Evolutionary conservation across 2,329 filamentous ascomycete genomes (phyloP).

Genomic region (Didymella sp.): DNA sequence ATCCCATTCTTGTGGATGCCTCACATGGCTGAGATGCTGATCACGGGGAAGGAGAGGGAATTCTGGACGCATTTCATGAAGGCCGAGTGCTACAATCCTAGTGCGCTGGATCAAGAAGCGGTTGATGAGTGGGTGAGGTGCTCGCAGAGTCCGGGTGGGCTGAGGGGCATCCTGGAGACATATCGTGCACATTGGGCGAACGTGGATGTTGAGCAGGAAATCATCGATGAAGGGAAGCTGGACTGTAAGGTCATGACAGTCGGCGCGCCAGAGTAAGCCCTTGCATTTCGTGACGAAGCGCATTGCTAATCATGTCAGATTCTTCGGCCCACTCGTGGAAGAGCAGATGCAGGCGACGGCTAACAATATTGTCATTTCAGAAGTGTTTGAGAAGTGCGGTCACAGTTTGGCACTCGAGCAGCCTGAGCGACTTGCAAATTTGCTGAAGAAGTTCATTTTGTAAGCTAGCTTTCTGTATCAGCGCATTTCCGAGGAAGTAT

Average conservation of each 20-base stretch:
- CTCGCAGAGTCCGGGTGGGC: conserved; percentile 28
- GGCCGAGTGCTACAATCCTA: conserved; percentile 51
- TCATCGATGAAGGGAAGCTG: conserved; percentile 24
- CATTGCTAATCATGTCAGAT: conserved; percentile 10
- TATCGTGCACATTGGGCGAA: conserved; percentile 33
- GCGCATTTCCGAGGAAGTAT: not conserved
- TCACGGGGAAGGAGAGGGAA: conserved; percentile 48
- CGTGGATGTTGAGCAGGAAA: conserved; percentile 31
- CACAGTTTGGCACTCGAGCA: conserved; percentile 31
- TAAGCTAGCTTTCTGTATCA: not conserved
- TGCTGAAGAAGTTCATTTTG: conserved; percentile 26
- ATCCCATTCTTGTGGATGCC: conserved; percentile 45
- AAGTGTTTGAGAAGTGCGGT: conserved; percentile 32
- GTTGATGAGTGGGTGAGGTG: conserved; percentile 31
- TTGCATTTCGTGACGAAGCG: not conserved
- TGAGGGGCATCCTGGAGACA: conserved; percentile 30
- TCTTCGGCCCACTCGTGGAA: conserved; percentile 28
- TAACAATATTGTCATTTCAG: conserved; percentile 38
- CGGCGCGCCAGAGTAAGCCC: conserved; percentile 28
- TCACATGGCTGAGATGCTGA: conserved; percentile 51
- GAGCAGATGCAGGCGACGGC: conserved; percentile 40
- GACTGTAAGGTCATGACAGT: conserved; percentile 32
- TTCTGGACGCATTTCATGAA: conserved; percentile 53
- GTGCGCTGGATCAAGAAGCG: conserved; percentile 40
- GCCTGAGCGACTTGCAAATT: conserved; percentile 24